phyloP scores from a whole-genome alignment of 2,329 filamentous ascomycete genomes.

The Cryphonectria radicalis region DNA sequence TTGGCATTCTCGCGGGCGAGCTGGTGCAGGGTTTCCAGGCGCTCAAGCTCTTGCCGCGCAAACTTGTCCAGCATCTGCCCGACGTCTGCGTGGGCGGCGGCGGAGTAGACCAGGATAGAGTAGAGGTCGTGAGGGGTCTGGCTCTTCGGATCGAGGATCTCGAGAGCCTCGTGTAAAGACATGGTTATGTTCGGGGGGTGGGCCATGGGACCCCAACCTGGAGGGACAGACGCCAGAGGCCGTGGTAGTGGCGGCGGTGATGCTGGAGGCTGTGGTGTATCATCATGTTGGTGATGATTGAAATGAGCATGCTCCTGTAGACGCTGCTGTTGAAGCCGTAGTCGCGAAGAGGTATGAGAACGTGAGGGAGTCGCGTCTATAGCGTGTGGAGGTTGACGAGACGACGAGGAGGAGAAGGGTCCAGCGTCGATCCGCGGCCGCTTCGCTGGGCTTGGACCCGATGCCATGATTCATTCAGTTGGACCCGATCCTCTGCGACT shows the following conservation, averaged over 20 bases:
- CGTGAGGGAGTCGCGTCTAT: background rate
- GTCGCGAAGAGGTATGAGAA: background rate
- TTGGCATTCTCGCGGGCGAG: background rate
- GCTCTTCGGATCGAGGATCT: slow-evolving; percentile 15
- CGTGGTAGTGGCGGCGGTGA: background rate
- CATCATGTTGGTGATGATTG: background rate
- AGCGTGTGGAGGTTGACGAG: background rate
- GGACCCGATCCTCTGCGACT: background rate
- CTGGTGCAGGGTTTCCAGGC: background rate
- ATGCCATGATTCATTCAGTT: background rate
- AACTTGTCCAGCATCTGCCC: slow-evolving; percentile 23
- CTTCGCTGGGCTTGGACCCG: background rate
- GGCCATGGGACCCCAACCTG: slow-evolving; percentile 3
- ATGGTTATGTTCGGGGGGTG: slow-evolving; percentile 18
- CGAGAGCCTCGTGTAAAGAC: slow-evolving; percentile 21
- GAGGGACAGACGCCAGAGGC: background rate
- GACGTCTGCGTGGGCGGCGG: slow-evolving; percentile 23
- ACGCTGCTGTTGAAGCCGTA: background rate
- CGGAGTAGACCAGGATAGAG: slow-evolving; percentile 17
- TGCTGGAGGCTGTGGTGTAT: background rate
- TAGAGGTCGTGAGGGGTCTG: slow-evolving; percentile 21
- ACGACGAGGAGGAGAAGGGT: background rate
- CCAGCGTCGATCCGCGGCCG: slow-evolving; percentile 1
- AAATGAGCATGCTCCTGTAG: background rate
- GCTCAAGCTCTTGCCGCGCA: slow-evolving; percentile 9